Percentiles rank a stretch among this genome's conserved stretches.
phyloP scores from a whole-genome alignment of 202 grass and related monocot species.

The Schoenoplectus tabernaemontani region DNA sequence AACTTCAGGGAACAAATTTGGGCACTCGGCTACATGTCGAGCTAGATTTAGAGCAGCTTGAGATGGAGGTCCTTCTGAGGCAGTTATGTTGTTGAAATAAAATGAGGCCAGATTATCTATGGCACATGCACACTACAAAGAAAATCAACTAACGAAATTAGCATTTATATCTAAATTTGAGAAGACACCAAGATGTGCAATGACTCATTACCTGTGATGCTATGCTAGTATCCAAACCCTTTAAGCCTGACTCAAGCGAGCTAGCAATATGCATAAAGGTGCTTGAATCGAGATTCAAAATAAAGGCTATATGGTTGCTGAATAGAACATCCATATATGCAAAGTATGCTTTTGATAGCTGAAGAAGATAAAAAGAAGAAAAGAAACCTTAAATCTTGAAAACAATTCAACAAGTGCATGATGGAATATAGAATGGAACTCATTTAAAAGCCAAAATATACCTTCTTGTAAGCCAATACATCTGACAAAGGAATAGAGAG shows the following conservation, averaged over 20 bases:
- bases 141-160: constrained; percentile 26
- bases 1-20: constrained; percentile 96
- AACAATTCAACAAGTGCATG: constrained; percentile 10
- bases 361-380: no score
- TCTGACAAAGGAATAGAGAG: constrained; percentile 81
- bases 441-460: constrained; percentile 16
- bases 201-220: constrained; percentile 72
- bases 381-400: background rate
- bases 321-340: constrained; percentile 94
- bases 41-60: constrained; percentile 81
- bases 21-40: constrained; percentile 69
- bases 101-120: constrained; percentile 90
- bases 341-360: constrained; percentile 96
- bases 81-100: constrained; percentile 90
- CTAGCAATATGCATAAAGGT: constrained; percentile 93
- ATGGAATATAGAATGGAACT: background rate
- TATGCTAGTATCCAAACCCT: constrained; percentile 89
- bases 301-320: constrained; percentile 79
- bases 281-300: constrained; percentile 86
- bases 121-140: constrained; percentile 81
- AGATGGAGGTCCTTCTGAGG: constrained; percentile 68
- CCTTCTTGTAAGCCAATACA: constrained; percentile 89
- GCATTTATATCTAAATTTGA: background rate
- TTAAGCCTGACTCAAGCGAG: constrained; percentile 92
- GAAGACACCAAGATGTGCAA: background rate